Conservation (phyloP, 306 rosid genomes). For the Spatholobus suberectus region DNA sequence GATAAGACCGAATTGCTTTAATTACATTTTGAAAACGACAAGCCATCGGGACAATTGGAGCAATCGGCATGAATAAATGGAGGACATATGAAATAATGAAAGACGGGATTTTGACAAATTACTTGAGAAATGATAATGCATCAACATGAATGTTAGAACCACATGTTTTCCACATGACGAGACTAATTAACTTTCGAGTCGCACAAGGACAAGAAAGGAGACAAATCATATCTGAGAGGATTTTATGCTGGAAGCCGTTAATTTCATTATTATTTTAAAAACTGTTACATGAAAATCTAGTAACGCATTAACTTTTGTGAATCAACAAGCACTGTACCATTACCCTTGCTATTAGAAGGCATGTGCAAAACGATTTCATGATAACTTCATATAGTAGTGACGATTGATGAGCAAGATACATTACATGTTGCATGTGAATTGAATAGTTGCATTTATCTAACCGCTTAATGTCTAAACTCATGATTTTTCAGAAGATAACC, state of each 20-base stretch:
- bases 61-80: not conserved
- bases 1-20: not conserved
- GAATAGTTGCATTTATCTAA: not conserved
- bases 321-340: constrained; percentile 9
- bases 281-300: not conserved
- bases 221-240: constrained; percentile 49
- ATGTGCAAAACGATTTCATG: constrained; percentile 35
- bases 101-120: constrained; percentile 6
- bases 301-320: not conserved
- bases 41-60: not conserved
- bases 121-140: constrained; percentile 13
- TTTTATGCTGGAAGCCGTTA: constrained; percentile 27
- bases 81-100: not conserved
- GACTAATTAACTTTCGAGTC: constrained; percentile 29
- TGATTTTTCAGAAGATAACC: not conserved
- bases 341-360: constrained; percentile 9
- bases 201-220: constrained; percentile 33
- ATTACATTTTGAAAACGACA: not conserved
- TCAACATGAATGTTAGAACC: constrained; percentile 37
- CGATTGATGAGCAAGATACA: not conserved
- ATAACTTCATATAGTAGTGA: not conserved
- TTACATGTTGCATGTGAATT: constrained; percentile 21
- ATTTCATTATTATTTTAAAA: not conserved
- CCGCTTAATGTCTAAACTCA: not conserved
- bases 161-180: constrained; percentile 35